Evolutionary conservation across 2,329 filamentous ascomycete species (phyloP), one percentile per base, ranked within the genome.

Genomic region (Fusarium guadeloupense): DNA sequence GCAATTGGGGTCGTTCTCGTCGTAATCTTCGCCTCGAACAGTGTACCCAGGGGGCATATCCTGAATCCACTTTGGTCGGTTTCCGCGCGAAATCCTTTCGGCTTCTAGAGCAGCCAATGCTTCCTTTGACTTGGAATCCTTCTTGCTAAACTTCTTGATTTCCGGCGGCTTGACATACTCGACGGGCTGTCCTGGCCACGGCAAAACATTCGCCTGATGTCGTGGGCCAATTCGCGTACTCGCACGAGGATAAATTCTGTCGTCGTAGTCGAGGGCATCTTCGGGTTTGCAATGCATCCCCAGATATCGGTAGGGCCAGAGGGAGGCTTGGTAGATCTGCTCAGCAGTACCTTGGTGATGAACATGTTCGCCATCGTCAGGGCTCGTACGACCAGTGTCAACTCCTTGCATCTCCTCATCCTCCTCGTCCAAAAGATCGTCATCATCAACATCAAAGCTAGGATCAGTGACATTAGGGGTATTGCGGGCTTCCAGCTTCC

Each of bases 271-370:
- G 25, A 99, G 81, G 1, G 92, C 95, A 78, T 99, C 95, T 75
- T 98, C 93, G 1, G 95, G 90, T 66, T 93, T 91, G 77, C 93
- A 97, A 77, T 99, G 95, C 66, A 97, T 93, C 31, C 95, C 95
- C 7, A 99, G 80, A 75, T 99, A 99, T 58, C 95, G 87, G 80
- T 95, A 98, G 3, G 93, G 93, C 95, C 95, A 99, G 71, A 97
- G 85, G 70, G 92, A 95, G 26, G 94, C 93, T 67, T 97, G 90
- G 54, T 95, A 92, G 54, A 94, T 90, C 73, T 98, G 94, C 71
- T 96, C 93, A 52, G 90, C 86, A 0, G 93, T 97, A 41, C 81
- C 86, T 45, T 82, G 78, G 41, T 83, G 82, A 51, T 86, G 82
- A 4, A 76, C 72, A 28, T 80, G 77, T 16, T 86, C 84, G 34